Percentiles rank a stretch among this genome's conserved stretches.
Evolutionary conservation across 352 stramenopile species (phyloP).

Genomic region (Globisporangium sylvaticum): DNA sequence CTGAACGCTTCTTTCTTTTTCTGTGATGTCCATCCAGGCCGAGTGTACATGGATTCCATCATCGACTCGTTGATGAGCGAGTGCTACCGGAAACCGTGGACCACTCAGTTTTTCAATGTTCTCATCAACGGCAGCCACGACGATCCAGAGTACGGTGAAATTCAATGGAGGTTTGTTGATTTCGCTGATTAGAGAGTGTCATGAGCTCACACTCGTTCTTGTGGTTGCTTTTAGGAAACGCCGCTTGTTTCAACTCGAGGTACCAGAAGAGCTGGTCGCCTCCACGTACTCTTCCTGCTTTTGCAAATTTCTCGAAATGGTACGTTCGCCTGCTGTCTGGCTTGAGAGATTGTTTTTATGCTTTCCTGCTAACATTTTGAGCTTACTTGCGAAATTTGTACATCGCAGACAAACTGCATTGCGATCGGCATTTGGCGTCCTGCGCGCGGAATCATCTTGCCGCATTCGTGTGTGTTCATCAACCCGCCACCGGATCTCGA

Average conservation of each 20-base stretch:
- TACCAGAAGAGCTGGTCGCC: conserved; percentile 40
- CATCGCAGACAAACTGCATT: conserved; percentile 42
- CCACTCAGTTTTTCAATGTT: conserved; percentile 61
- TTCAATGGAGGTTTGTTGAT: neutral
- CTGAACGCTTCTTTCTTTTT: neutral
- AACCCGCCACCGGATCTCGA: conserved; percentile 54
- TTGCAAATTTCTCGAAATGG: conserved; percentile 67
- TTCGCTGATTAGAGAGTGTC: neutral
- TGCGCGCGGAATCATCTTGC: conserved; percentile 41
- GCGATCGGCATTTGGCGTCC: conserved; percentile 66
- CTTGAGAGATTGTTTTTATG: neutral
- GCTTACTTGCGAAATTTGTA: neutral
- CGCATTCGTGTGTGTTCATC: conserved; percentile 66
- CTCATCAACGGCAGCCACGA: conserved; percentile 57
- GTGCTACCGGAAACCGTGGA: conserved; percentile 73
- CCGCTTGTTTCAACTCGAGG: conserved; percentile 66
- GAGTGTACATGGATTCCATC: conserved; percentile 73
- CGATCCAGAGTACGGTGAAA: conserved; percentile 44
- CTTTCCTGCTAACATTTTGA: neutral
- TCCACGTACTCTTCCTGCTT: conserved; percentile 58
- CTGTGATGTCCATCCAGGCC: conserved; percentile 22
- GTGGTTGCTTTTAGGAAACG: conserved; percentile 35
- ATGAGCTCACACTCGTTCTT: neutral
- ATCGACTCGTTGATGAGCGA: conserved; percentile 74
- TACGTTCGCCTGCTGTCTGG: conserved; percentile 16